Evolutionary conservation across 768 basidiomycete species (phyloP), one percentile per base, ranked within the genome.

Genomic region (Suillus bovinus): DNA sequence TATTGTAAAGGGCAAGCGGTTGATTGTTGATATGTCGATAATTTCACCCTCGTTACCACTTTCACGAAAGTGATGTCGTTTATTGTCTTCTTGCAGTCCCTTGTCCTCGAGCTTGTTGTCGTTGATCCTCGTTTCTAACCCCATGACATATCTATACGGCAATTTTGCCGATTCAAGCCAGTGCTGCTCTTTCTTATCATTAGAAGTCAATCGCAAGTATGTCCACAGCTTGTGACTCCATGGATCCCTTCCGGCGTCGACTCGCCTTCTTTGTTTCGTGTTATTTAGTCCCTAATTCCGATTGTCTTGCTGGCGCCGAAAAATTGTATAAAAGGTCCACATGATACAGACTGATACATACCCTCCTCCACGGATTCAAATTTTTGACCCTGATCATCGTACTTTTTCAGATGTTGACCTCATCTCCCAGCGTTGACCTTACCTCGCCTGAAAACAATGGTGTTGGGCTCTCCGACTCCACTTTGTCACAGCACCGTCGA

Each of bases 391-490:
- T 27, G 24, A 56, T 38, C 24, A 29, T 39, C 22, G 4, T 55
- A 31, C 20, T 33, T 33, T 31, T 24, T 27, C 17, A 13, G 9
- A 56, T 56, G 55, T 6, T 17, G 5, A 27, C 24, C 24, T 56
- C 55, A 27, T 9, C 55, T 27, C 17, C 36, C 4, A 17, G 24
- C 17, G 10, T 11, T 20, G 38, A 29, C 38, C 11, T 10, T 20
- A 14, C 13, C 5, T 5, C 31, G 13, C 11, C 59, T 16, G 42
- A 59, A 6, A 64, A 66, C 24, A 59, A 55, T 9, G 78, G 74
- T 3, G 80, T 89, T 5, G 88, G 88, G 0, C 77, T 89, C 0
- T 83, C 85, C 0, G 80, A 83, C 62, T 76, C 82, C 0, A 66
- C 72, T 11, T 70, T 80, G n/a, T 74, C 80, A 0, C 71, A 76